Conservation (phyloP, 1,284 basidiomycete genomes). For the Cryptococcus jaspeensis region DNA sequence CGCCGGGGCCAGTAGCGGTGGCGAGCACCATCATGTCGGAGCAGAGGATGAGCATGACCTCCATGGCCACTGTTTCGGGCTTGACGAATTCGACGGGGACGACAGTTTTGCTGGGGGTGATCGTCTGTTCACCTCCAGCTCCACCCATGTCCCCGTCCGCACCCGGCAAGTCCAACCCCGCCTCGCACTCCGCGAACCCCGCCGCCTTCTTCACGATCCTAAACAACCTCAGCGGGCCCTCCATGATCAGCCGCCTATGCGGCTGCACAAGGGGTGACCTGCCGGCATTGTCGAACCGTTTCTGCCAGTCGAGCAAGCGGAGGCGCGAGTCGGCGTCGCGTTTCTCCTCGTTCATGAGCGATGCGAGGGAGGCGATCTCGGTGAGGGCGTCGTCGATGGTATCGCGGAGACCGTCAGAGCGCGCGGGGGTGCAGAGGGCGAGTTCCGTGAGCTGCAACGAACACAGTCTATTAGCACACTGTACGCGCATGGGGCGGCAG, state of each 20-base stretch:
- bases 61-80: constrained; percentile 44
- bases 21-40: constrained; percentile 87
- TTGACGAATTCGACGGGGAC: constrained; percentile 86
- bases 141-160: constrained; percentile 38
- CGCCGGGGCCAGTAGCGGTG: constrained; percentile 70
- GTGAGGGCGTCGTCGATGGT: constrained; percentile 79
- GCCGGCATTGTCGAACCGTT: constrained; percentile 83
- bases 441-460: constrained; percentile 72
- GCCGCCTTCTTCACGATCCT: constrained; percentile 77
- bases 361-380: constrained; percentile 82
- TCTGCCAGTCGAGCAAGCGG: constrained; percentile 86
- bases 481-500: neutral
- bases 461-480: neutral
- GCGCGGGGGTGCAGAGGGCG: constrained; percentile 75
- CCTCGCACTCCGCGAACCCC: constrained; percentile 56
- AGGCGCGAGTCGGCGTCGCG: constrained; percentile 85
- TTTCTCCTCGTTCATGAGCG: constrained; percentile 95
- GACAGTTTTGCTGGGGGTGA: constrained; percentile 56
- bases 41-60: constrained; percentile 49
- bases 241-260: constrained; percentile 88
- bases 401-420: constrained; percentile 64
- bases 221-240: constrained; percentile 76
- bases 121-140: too few relatives aligned
- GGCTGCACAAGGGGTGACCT: constrained; percentile 96
- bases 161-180: constrained; percentile 19